Conservation (phyloP, 2,329 filamentous ascomycete genomes). For the Waltergamsia citrina region DNA sequence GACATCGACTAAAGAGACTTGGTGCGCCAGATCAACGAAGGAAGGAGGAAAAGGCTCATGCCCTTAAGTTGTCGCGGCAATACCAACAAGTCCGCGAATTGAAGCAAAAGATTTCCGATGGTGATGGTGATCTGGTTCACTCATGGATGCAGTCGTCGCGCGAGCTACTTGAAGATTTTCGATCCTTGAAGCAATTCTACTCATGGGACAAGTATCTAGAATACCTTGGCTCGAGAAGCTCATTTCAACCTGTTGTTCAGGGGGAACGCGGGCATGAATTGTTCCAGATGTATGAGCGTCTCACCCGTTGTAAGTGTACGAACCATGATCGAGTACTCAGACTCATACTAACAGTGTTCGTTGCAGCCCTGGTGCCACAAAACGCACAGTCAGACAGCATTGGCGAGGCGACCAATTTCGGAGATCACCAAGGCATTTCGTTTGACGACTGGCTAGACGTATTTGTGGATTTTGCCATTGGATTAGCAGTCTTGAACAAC, state of each 20-base stretch:
- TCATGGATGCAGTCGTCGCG: slow-evolving; percentile 50
- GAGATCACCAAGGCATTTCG: slow-evolving; percentile 62
- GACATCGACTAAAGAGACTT: slow-evolving; percentile 36
- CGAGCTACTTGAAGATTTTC: slow-evolving; percentile 53
- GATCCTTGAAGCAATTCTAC: slow-evolving; percentile 54
- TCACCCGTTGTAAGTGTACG: slow-evolving; percentile 40
- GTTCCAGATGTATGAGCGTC: slow-evolving; percentile 44
- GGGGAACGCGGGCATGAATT: slow-evolving; percentile 31
- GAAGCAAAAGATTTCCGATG: slow-evolving; percentile 28
- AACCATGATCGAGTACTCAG: neutral
- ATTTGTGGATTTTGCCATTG: slow-evolving; percentile 79
- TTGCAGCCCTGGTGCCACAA: slow-evolving; percentile 21
- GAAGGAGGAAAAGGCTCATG: slow-evolving; percentile 32
- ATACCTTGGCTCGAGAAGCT: slow-evolving; percentile 34
- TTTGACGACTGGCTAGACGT: slow-evolving; percentile 84
- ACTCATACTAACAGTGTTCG: slow-evolving; percentile 7
- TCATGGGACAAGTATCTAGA: slow-evolving; percentile 56
- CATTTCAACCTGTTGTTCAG: slow-evolving; percentile 1
- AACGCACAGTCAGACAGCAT: slow-evolving; percentile 11
- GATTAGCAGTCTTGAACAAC: slow-evolving; percentile 59
- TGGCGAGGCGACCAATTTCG: slow-evolving; percentile 20
- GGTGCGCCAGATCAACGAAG: slow-evolving; percentile 32
- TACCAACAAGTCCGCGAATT: slow-evolving; percentile 34
- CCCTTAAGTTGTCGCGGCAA: slow-evolving; percentile 26
- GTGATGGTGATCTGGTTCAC: slow-evolving; percentile 31